A percentile compares a stretch with the other conserved stretches of the same genome.
Conservation (phyloP, 2,329 filamentous ascomycete genomes). For the Claviceps sorghi region DNA sequence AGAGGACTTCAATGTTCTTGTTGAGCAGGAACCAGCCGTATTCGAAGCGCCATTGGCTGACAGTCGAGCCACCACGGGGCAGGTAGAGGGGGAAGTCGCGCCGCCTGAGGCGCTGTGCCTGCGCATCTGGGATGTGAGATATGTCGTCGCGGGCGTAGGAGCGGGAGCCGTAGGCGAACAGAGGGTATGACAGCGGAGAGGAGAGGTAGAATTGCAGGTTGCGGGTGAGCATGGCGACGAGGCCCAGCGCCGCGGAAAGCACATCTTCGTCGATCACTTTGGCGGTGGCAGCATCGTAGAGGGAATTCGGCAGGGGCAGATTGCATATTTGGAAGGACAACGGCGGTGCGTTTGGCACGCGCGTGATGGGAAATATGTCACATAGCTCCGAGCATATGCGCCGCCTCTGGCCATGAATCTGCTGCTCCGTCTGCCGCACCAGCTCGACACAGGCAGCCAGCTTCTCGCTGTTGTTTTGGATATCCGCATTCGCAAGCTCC, state of each 20-base stretch:
- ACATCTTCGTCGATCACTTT: constrained; percentile 47
- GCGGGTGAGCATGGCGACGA: constrained; percentile 60
- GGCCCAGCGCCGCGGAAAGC: constrained; percentile 68
- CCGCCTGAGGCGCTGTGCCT: constrained; percentile 30
- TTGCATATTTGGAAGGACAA: constrained; percentile 75
- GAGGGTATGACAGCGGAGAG: constrained; percentile 65
- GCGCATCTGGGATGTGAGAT: constrained; percentile 35
- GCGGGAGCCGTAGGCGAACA: constrained; percentile 57
- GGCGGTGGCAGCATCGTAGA: constrained; percentile 42
- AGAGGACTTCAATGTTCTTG: constrained; percentile 71
- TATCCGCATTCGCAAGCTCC: constrained; percentile 41
- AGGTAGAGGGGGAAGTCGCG: constrained; percentile 70
- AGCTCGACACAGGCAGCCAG: constrained; percentile 41
- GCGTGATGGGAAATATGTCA: constrained; percentile 66
- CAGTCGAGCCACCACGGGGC: constrained; percentile 42
- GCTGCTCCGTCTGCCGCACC: constrained; percentile 42
- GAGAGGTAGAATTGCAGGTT: constrained; percentile 71
- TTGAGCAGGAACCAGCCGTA: constrained; percentile 95
- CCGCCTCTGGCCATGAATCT: constrained; percentile 71
- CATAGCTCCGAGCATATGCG: constrained; percentile 76
- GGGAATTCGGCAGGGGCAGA: constrained; percentile 65
- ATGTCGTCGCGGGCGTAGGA: constrained; percentile 67
- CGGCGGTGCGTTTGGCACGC: constrained; percentile 38
- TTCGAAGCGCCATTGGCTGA: constrained; percentile 78
- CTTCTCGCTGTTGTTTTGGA: constrained; percentile 45